phyloP scores from a whole-genome alignment of 768 basidiomycete genomes.

The Collybia sp. region DNA sequence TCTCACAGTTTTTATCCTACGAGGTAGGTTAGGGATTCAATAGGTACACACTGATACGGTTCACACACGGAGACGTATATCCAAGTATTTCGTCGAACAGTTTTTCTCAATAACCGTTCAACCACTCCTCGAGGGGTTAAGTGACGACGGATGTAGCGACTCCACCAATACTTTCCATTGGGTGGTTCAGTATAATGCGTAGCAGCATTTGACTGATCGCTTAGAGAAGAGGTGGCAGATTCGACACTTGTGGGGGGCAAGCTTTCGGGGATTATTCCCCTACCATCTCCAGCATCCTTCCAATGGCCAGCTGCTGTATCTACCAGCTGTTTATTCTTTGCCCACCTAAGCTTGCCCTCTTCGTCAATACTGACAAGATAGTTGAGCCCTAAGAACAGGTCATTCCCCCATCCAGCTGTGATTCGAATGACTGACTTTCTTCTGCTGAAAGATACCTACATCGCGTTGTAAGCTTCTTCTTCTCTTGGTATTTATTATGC shows the following conservation, averaged over 20 bases:
- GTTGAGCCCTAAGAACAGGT: conserved; percentile 42
- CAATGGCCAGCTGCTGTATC: conserved; percentile 59
- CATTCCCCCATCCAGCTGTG: neutral
- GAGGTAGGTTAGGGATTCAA: conserved; percentile 1
- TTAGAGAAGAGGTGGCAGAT: conserved; percentile 10
- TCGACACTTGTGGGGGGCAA: conserved; percentile 16
- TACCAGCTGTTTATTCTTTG: conserved; percentile 49
- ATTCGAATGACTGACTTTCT: conserved; percentile 34
- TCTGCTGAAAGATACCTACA: conserved; percentile 52
- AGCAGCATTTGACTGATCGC: conserved; percentile 24
- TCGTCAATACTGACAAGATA: conserved; percentile 56
- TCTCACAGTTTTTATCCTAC: conserved; percentile 51
- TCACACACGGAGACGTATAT: conserved; percentile 57
- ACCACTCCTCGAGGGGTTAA: conserved; percentile 49
- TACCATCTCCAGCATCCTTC: conserved; percentile 56
- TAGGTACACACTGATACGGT: neutral
- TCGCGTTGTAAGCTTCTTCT: neutral
- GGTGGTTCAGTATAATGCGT: conserved; percentile 35
- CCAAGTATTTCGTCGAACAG: conserved; percentile 58
- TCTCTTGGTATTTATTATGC: neutral
- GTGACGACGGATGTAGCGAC: conserved; percentile 32
- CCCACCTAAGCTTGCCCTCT: conserved; percentile 54
- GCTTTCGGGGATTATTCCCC: conserved; percentile 45
- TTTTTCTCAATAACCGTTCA: conserved; percentile 53
- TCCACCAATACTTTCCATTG: conserved; percentile 28